Evolutionary conservation across 2,329 filamentous ascomycete genomes (phyloP).

Genomic region (Furcasterigmium furcatum): DNA sequence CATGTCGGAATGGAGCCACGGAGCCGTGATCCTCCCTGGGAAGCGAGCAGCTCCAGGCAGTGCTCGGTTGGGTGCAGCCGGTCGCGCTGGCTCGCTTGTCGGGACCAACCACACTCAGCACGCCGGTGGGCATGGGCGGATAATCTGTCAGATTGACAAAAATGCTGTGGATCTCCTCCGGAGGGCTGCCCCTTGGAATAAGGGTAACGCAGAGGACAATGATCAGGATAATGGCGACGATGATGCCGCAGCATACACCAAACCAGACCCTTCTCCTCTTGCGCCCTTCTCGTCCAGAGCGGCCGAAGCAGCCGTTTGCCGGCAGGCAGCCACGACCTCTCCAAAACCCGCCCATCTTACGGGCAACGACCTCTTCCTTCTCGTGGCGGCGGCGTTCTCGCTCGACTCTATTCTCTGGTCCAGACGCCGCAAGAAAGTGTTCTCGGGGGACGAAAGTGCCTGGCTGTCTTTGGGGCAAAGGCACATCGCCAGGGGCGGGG

Average conservation of each 20-base stretch:
- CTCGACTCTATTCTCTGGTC: constrained; percentile 42
- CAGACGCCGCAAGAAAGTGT: constrained; percentile 36
- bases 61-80: constrained; percentile 68
- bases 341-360: constrained; percentile 59
- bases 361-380: constrained; percentile 61
- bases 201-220: constrained; percentile 58
- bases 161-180: constrained; percentile 31
- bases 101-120: constrained; percentile 74
- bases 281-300: constrained; percentile 59
- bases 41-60: constrained; percentile 82
- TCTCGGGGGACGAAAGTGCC: constrained; percentile 44
- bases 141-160: constrained; percentile 88
- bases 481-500: constrained; percentile 25
- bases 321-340: constrained; percentile 62
- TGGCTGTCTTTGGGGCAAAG: constrained; percentile 34
- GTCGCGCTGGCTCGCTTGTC: constrained; percentile 61
- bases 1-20: constrained; percentile 58
- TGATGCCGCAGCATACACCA: constrained; percentile 43
- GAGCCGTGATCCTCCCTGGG: constrained; percentile 73
- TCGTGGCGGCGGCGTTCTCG: constrained; percentile 54
- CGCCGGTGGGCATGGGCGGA: constrained; percentile 81
- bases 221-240: constrained; percentile 54
- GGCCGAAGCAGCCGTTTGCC: constrained; percentile 61
- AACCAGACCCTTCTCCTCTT: constrained; percentile 60
- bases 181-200: constrained; percentile 28